Percentiles rank a stretch among this genome's conserved stretches.
Evolutionary conservation across 2,329 filamentous ascomycete species (phyloP).

Genomic region (Lasiodiplodia hormozganensis): DNA sequence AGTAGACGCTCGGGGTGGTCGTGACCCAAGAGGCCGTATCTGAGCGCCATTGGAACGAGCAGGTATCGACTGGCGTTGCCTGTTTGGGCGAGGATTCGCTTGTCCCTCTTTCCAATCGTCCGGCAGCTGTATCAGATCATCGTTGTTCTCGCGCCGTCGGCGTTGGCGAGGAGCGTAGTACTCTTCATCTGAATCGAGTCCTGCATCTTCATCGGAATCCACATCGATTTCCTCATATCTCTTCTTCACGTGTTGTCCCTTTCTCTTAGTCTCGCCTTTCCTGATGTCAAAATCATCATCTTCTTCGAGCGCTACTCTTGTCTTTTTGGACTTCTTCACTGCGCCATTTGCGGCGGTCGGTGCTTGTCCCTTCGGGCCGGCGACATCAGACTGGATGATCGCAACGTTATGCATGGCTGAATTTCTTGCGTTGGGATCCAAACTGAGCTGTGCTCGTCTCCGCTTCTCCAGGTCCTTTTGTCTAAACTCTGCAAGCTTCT

Average conservation of each 20-base stretch:
- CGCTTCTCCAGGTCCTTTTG: slow-evolving; percentile 42
- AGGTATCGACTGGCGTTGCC: slow-evolving; percentile 40
- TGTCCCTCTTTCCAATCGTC: slow-evolving; percentile 48
- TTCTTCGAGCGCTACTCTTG: slow-evolving; percentile 47
- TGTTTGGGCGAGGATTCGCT: slow-evolving; percentile 31
- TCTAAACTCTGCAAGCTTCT: slow-evolving; percentile 46
- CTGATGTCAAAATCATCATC: slow-evolving; percentile 50
- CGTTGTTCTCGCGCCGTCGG: background rate
- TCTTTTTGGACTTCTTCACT: slow-evolving; percentile 44
- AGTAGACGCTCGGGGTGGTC: slow-evolving; percentile 38
- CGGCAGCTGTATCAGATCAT: slow-evolving; percentile 52
- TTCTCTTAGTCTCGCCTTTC: slow-evolving; percentile 29
- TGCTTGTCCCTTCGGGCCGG: slow-evolving; percentile 33
- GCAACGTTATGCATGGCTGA: slow-evolving; percentile 34
- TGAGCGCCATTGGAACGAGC: slow-evolving; percentile 34
- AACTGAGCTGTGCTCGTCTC: slow-evolving; percentile 24
- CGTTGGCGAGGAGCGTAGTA: slow-evolving; percentile 25
- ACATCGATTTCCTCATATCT: slow-evolving; percentile 56
- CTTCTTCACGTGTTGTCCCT: slow-evolving; percentile 16
- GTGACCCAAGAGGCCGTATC: slow-evolving; percentile 37
- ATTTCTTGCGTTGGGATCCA: slow-evolving; percentile 35
- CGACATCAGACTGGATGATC: slow-evolving; percentile 47
- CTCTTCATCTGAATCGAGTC: slow-evolving; percentile 41
- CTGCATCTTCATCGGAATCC: slow-evolving; percentile 53
- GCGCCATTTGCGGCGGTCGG: slow-evolving; percentile 30